Evolutionary conservation across 306 rosid genomes (phyloP).

Genomic region (Cotoneaster glaucophyllus): DNA sequence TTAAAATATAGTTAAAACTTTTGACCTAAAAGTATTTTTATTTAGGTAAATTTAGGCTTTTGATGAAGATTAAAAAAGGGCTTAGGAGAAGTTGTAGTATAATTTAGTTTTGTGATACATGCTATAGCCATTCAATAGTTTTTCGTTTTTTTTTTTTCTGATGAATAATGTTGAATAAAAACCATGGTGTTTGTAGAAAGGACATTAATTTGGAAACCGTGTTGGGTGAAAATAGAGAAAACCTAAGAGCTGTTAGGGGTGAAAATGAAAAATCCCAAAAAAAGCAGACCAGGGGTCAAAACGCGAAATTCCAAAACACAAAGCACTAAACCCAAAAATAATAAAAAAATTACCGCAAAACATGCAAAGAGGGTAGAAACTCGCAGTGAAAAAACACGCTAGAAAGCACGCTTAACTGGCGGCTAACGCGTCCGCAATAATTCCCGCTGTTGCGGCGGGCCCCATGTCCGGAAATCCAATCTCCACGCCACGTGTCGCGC

Average conservation of each 20-base stretch:
- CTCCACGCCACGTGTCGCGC: conserved; percentile 4
- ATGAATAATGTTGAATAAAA: no score
- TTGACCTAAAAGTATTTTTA: background rate
- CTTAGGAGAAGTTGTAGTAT: background rate
- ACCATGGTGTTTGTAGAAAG: no score
- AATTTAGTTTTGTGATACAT: background rate
- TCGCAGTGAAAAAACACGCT: conserved; percentile 10
- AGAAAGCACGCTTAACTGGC: conserved; percentile 32
- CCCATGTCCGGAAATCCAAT: background rate
- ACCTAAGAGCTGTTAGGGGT: background rate
- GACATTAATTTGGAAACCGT: background rate
- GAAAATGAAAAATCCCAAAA: background rate
- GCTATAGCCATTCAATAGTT: no score
- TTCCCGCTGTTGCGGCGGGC: conserved; percentile 18
- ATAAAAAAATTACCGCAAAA: conserved; percentile 5
- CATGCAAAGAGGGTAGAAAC: background rate
- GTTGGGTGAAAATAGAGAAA: background rate
- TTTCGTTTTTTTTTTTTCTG: no score
- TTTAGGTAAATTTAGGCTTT: background rate
- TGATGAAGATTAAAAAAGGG: background rate
- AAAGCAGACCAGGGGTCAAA: background rate
- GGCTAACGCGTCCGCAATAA: conserved; percentile 26
- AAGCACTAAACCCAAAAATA: background rate
- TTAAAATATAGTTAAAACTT: background rate
- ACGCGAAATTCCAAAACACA: background rate